These are phyloP conservation scores for Penicillium goetzii DNA, from an alignment of 495 filamentous ascomycete genomes.

Conservation along the genomic window DNA sequence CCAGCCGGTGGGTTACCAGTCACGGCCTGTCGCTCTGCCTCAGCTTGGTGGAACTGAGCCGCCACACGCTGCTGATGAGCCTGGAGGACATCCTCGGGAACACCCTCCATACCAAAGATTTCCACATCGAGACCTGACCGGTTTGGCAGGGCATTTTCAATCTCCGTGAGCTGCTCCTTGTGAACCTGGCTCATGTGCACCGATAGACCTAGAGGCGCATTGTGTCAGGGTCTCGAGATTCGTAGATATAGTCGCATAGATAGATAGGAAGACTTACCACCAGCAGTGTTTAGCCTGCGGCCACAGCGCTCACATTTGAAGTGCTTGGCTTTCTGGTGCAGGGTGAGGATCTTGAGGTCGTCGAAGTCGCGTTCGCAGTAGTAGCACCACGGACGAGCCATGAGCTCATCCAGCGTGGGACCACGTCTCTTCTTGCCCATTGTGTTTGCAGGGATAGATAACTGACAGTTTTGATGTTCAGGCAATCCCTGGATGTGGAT, in stretches of 20 bases:
- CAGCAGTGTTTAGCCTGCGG: constrained; percentile 88
- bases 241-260: neutral
- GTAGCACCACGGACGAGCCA: constrained; percentile 93
- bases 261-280: constrained; percentile 61
- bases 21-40: constrained; percentile 76
- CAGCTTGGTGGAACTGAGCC: constrained; percentile 78
- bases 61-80: constrained; percentile 85
- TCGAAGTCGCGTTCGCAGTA: constrained; percentile 99
- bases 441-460: constrained; percentile 6
- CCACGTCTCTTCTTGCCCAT: constrained; percentile 88
- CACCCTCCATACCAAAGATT: constrained; percentile 98
- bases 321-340: constrained; percentile 97
- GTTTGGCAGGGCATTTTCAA: constrained; percentile 89
- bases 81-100: constrained; percentile 81
- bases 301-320: constrained; percentile 94
- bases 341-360: constrained; percentile 92
- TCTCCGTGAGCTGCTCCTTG: constrained; percentile 81
- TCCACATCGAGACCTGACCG: constrained; percentile 84
- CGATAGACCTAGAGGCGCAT: constrained; percentile 66
- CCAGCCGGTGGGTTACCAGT: constrained; percentile 84
- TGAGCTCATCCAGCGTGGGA: constrained; percentile 83
- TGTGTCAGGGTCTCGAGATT: constrained; percentile 16
- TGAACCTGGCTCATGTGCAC: constrained; percentile 99
- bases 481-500: neutral
- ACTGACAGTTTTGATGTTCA: neutral